These are phyloP conservation scores for Pterocarpus santalinus DNA, from an alignment of 306 rosid genomes.

Conservation along the genomic window DNA sequence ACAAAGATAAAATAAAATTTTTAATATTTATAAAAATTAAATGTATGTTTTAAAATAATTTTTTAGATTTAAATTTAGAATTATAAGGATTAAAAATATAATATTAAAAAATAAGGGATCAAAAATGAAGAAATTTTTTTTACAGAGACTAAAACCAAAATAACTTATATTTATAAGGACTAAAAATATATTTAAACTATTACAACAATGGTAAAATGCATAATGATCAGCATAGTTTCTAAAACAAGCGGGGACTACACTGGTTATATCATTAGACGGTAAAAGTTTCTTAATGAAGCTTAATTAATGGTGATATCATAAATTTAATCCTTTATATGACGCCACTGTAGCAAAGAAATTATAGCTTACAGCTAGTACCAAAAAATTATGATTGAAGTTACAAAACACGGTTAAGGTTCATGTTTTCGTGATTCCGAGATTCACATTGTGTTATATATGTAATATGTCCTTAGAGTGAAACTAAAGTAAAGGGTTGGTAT, in stretches of 20 bases:
- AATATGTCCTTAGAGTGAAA: slow-evolving; percentile 36
- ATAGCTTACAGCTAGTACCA: background rate
- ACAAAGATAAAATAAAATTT: no score
- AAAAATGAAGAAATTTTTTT: no score
- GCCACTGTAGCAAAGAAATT: slow-evolving; percentile 26
- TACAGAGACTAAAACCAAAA: no score
- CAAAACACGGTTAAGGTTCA: background rate
- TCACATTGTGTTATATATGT: background rate
- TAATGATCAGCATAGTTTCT: background rate
- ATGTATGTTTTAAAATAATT: no score
- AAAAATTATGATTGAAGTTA: slow-evolving; percentile 33
- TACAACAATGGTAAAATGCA: background rate
- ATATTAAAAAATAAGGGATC: no score
- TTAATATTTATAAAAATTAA: no score
- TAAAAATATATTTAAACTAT: no score
- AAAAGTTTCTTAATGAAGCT: background rate
- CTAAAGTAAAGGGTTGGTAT: slow-evolving; percentile 32
- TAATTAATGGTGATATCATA: background rate
- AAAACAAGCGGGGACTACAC: background rate
- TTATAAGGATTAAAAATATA: no score
- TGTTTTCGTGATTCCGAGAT: slow-evolving; percentile 17
- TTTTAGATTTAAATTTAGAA: no score
- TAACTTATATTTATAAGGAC: no score
- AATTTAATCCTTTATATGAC: background rate
- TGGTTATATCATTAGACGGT: background rate